Evolutionary conservation across 441 rosid species (phyloP), one percentile per base, ranked within the genome.

Genomic region (Bocquillonia castaneifolia): DNA sequence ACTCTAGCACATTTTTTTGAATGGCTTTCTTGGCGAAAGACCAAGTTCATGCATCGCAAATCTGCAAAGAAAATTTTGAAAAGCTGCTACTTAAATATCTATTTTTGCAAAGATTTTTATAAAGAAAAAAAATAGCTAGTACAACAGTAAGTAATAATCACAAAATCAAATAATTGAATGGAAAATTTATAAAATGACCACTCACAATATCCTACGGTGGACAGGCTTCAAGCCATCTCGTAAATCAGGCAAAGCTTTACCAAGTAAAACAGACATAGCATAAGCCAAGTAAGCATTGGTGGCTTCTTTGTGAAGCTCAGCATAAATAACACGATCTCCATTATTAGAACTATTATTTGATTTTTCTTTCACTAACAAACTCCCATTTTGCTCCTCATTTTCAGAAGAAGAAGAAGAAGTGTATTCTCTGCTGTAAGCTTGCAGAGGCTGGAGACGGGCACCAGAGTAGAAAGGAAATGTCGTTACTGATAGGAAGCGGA

Each of bases 1-100:
- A 93, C 99, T 82, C 99, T 83, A 48, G 99, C 99, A 81, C 96
- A 91, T 79, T 93, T 93, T n/a, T 83, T 87, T 93, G 84, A 86
- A 93, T 20, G 99, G 97, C 68, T 87, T 93, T 57, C 82, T 85
- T 0, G 97, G 91, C 22, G 93, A 81, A 74, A 93, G 96, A 57
- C 99, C 97, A 68, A 93, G 76, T 72, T 91, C 96, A 77, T 89
- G 96, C 99, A 93, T 91, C 6, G 99, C 96, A 69, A 78, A 93
- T 52, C 97, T 93, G 83, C 53, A 79, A 50, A n/a, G n/a, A n/a
- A 20, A 58, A 70, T 63, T 34, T 39, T 7, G n/a, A 59, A 18
- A 48, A n/a, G 26, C 5, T 45, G 40, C 15, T 9, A n/a, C 8
- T 50, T 28, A 62, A 9, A 28, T n/a, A 1, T 26, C 26, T 10